Evolutionary conservation across 73 alveolate genomes (phyloP), one percentile per base, ranked within the genome.

Genomic region (Paramecium primaurelia): DNA sequence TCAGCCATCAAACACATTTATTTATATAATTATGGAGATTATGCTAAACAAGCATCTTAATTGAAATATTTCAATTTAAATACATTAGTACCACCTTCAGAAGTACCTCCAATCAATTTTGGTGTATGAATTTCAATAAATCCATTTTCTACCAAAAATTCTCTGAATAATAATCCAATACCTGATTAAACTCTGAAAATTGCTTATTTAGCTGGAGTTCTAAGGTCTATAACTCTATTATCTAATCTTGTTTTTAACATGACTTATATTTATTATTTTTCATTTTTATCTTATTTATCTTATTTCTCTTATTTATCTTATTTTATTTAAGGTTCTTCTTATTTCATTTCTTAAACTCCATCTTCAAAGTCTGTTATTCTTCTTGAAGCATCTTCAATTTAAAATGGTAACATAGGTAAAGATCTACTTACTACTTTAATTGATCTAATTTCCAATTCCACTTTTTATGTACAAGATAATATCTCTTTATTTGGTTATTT

Each of bases 71-170:
- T 96, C 47, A 97, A 94, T 86, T 97, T 98, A 95, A 98, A 98
- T 12, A 96, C 99, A 87, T 95, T 96, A 75, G 99, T 98, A 42
- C 99, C 99, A 40, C 99, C 99, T 96, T 99, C 99, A n/a, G 99
- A 96, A n/a, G 99, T 98, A 20, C 99, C 99, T 49, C 99, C 99
- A 86, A 98, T 97, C 80, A 99, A 95, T 95, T 99, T 99, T 16
- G 99, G 99, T 22, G 99, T 93, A 93, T 99, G 99, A 37, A 99
- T 99, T 95, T 99, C 99, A 68, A 96, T 95, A 94, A 99, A 99
- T 86, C 97, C 99, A 71, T 96, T 80, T 44, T 88, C 59, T 22
- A 93, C 49, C 40, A 99, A 92, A 93, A 85, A 97, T 77, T 97
- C 99, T 58, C 99, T 96, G 97, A 98, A 99, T 32, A 97, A 87